Base-by-base conservation (phyloP, 768 basidiomycete species). In the Tricholoma sp. region DNA sequence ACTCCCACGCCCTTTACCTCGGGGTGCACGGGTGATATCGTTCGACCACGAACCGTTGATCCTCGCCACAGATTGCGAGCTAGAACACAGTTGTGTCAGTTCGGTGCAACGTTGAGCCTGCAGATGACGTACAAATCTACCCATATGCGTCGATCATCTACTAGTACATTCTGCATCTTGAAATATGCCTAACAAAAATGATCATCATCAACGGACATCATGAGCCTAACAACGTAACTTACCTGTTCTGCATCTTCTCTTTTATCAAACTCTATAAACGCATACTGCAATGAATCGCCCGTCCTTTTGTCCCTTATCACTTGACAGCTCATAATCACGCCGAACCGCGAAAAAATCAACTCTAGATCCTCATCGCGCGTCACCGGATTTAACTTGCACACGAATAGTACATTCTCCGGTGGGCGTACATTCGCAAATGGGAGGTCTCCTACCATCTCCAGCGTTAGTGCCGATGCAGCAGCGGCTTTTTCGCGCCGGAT, bases 371-470 rank as follows among this genome's bases (percentile, higher is more conserved):
- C 96, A 65, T 95, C 93, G 50, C 89, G 79, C 28, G 97, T 98
- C 17, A 97, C 95, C 18, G 91, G 83, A 66, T 99, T 99, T 61
- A 98, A 82, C 68, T 98, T 98, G 85, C 97, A 99, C 9, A 99
- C 95, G 71, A 99, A 99, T 11, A 99, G 73, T 28, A 98, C 94
- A 70, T 98, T 98, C 73, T 99, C 97, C 0, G 97, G 97, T 0
- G 97, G 97, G 44, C 94, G 84, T 44, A 99, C 94, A 65, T 96
- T 94, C 24, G 97, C 97, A 68, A 99, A 98, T 1, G 97, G 97
- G 53, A 98, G 76, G 72, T 99, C 97, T 32, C 97, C 97, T 55
- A 99, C 96, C 97, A 99, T 99, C 72, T 99, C 97, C 51, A 99
- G 82, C 4, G 97, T 98, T 37, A 99, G 76, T 0, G 97, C 97